Evolutionary conservation across 2,329 filamentous ascomycete genomes (phyloP), one percentile per base, ranked within the genome.

Genomic region (Aspergillus flavus): DNA sequence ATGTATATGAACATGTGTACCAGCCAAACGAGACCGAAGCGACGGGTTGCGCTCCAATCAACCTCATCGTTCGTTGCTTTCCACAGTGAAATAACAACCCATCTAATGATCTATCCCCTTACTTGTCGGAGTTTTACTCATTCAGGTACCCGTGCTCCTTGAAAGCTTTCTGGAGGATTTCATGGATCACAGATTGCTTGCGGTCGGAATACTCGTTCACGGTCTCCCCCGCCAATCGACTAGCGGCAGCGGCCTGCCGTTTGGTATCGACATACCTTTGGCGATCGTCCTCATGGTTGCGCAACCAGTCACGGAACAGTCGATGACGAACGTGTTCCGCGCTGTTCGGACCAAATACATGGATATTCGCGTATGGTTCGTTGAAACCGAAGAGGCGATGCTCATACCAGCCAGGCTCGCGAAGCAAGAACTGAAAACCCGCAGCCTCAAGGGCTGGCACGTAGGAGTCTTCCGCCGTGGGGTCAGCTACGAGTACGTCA

Each of bases 321-420:
- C 67, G 69, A 60, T 84, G 83, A 0, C 82, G 71, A 46, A 73
- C 74, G 3, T 75, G 71, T 68, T 85, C 83, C 0, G 80, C 73
- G 28, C 72, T 79, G 1, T 77, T 76, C 1, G 78, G 77, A 0
- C 81, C 79, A 67, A 77, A 86, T 41, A 86, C 81, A 65, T 86
- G 84, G 58, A 86, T 52, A 65, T 85, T 85, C 3, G 74, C 75
- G n/a, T 73, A 68, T 1, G 79, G 71, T 59, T 78, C 74, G 39
- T 76, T 69, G 60, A 73, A 63, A 61, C 74, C 65, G 69, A 84
- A 83, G 68, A 83, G 80, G 36, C 83, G 82, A 66, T 86, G 84
- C 45, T 79, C 71, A 63, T 84, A 75, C 82, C 82, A 85, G 1
- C 46, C 58, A 0, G 79, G 81, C 71, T 86, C 82, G 21, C 84